Evolutionary conservation across 2,329 filamentous ascomycete genomes (phyloP).

Genomic region (Sporothrix pseudoabietina): DNA sequence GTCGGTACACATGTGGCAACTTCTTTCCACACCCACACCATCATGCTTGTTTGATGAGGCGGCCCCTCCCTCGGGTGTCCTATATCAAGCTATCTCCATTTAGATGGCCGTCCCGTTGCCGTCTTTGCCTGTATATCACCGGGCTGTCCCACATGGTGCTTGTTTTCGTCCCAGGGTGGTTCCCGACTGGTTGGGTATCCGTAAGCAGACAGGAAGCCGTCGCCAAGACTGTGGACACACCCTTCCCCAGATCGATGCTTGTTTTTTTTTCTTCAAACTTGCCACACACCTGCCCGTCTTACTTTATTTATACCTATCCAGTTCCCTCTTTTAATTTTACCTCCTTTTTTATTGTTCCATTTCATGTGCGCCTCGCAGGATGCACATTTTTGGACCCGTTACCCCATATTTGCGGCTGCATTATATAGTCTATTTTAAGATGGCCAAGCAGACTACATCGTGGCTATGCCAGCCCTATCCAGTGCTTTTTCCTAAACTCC

Average conservation of each 20-base stretch:
- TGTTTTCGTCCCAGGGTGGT: background rate
- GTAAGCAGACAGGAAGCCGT: background rate
- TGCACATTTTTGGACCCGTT: background rate
- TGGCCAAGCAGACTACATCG: background rate
- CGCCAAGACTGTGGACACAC: background rate
- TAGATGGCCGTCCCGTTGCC: background rate
- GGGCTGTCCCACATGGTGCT: background rate
- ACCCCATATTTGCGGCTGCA: background rate
- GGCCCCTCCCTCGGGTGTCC: background rate
- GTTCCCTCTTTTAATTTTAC: background rate
- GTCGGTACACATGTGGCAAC: conserved; percentile 13
- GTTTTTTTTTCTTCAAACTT: background rate
- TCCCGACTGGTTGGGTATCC: background rate
- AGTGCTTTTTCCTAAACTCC: background rate
- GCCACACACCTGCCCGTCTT: background rate
- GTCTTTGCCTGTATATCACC: background rate
- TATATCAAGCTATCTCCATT: background rate
- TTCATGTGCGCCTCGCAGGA: background rate
- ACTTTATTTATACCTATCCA: background rate
- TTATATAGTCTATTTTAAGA: background rate
- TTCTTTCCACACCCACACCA: background rate
- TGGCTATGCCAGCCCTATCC: conserved; percentile 3
- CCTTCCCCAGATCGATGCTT: background rate
- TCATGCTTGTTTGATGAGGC: background rate
- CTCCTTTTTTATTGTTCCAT: background rate